phyloP scores from a whole-genome alignment of 352 stramenopile genomes.

The Globisporangium alternatum region DNA sequence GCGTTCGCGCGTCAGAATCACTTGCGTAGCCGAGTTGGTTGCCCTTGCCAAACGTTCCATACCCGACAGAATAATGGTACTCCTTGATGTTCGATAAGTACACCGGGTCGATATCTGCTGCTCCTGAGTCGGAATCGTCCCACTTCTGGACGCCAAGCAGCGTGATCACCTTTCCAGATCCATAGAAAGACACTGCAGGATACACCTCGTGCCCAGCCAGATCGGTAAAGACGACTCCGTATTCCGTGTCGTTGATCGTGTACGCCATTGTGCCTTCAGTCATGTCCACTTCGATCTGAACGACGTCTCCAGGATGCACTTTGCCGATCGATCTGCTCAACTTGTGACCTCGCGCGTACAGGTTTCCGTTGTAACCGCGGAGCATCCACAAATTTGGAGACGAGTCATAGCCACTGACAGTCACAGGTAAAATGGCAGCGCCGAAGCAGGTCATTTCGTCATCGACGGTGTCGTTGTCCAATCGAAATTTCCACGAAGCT shows the following conservation, averaged over 20 bases:
- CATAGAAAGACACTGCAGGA: conserved; percentile 87
- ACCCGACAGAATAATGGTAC: conserved; percentile 75
- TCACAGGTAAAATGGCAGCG: conserved; percentile 85
- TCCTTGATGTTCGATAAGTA: conserved; percentile 79
- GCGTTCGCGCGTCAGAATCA: conserved; percentile 28
- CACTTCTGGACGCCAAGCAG: conserved; percentile 76
- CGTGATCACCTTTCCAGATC: conserved; percentile 86
- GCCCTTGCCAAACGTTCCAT: conserved; percentile 75
- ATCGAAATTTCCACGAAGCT: conserved; percentile 85
- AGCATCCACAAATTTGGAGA: conserved; percentile 91
- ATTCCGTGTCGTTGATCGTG: conserved; percentile 89
- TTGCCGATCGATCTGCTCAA: conserved; percentile 83
- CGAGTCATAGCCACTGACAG: conserved; percentile 88
- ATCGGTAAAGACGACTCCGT: conserved; percentile 85
- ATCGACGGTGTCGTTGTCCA: conserved; percentile 87
- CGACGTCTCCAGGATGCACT: conserved; percentile 85
- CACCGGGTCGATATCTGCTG: conserved; percentile 40
- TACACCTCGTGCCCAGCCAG: conserved; percentile 80
- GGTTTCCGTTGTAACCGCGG: conserved; percentile 88
- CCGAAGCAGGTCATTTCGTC: conserved; percentile 93
- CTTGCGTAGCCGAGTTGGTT: conserved; percentile 74
- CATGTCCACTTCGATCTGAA: conserved; percentile 90
- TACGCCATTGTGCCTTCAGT: conserved; percentile 79
- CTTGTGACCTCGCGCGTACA: conserved; percentile 89
- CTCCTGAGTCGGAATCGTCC: conserved; percentile 46